These are phyloP conservation scores for Ogataea paradorogensis DNA, from an alignment of 805 yeast species.

Conservation along the genomic window DNA sequence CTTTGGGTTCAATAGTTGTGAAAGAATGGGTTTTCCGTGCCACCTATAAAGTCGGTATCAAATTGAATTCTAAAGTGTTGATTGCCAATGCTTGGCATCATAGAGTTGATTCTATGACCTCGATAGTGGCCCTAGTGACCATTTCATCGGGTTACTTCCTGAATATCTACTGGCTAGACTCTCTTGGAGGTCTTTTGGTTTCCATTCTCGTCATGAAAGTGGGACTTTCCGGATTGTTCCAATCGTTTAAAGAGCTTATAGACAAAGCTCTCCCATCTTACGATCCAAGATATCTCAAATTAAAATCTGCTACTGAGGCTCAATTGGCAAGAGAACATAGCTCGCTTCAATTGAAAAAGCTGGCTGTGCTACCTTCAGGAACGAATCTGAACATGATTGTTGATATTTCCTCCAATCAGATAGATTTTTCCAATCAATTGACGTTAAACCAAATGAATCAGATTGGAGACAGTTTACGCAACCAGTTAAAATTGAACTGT, in stretches of 20 bases:
- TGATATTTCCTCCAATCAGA: constrained; percentile 32
- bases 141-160: constrained; percentile 82
- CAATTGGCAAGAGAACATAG: constrained; percentile 33
- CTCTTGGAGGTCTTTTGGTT: constrained; percentile 87
- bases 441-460: constrained; percentile 34
- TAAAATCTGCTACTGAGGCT: constrained; percentile 37
- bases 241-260: constrained; percentile 70
- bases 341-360: constrained; percentile 34
- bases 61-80: constrained; percentile 80
- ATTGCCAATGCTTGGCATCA: constrained; percentile 99
- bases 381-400: constrained; percentile 46
- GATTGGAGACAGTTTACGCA: constrained; percentile 26
- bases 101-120: constrained; percentile 88
- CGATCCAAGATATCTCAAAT: constrained; percentile 46
- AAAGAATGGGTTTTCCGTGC: constrained; percentile 87
- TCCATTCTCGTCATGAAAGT: constrained; percentile 80
- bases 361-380: constrained; percentile 51
- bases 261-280: constrained; percentile 62
- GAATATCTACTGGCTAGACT: constrained; percentile 80
- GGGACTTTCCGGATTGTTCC: constrained; percentile 70
- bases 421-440: constrained; percentile 27
- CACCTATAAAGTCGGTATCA: constrained; percentile 75
- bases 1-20: constrained; percentile 79
- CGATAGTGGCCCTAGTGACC: constrained; percentile 84
- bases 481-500: constrained; percentile 35